Conservation (phyloP, 225 moss, liverwort and hornwort species). For the Polytrichum commune region DNA sequence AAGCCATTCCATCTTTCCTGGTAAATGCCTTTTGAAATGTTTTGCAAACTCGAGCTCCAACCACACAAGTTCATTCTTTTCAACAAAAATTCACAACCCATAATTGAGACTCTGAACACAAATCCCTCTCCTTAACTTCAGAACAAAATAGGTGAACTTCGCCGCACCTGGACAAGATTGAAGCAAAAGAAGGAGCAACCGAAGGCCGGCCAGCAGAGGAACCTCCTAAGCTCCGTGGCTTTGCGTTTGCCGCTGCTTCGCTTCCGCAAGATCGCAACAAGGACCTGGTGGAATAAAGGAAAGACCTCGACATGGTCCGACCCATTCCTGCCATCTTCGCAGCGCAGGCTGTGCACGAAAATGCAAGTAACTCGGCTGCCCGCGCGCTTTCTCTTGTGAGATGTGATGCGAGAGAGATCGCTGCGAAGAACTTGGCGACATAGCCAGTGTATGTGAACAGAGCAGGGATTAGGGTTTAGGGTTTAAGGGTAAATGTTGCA, state of each 20-base stretch:
- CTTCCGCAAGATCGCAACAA: constrained; percentile 35
- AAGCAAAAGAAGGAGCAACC: constrained; percentile 2
- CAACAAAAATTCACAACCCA: not conserved
- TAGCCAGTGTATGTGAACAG: constrained; percentile 1
- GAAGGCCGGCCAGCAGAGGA: constrained; percentile 15
- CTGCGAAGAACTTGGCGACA: not conserved
- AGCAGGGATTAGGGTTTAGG: not conserved
- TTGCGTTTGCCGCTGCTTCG: constrained; percentile 10
- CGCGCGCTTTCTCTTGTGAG: not conserved
- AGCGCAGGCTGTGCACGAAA: not conserved
- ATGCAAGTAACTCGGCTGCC: too few species aligned
- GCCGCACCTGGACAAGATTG: constrained; percentile 34
- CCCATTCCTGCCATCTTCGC: constrained; percentile 43
- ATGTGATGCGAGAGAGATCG: not conserved
- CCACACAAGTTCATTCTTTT: not conserved
- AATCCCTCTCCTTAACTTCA: not conserved
- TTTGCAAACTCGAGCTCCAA: too few species aligned
- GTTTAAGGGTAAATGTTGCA: not conserved
- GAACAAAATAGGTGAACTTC: not conserved
- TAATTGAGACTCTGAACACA: not conserved
- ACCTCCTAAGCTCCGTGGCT: constrained; percentile 19
- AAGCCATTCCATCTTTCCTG: too few species aligned
- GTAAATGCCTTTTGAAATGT: too few species aligned
- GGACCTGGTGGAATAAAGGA: constrained; percentile 41
- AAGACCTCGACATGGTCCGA: constrained; percentile 41